These are phyloP conservation scores for Diaporthe eres DNA, from an alignment of 2,329 filamentous ascomycete species.

Conservation along the genomic window DNA sequence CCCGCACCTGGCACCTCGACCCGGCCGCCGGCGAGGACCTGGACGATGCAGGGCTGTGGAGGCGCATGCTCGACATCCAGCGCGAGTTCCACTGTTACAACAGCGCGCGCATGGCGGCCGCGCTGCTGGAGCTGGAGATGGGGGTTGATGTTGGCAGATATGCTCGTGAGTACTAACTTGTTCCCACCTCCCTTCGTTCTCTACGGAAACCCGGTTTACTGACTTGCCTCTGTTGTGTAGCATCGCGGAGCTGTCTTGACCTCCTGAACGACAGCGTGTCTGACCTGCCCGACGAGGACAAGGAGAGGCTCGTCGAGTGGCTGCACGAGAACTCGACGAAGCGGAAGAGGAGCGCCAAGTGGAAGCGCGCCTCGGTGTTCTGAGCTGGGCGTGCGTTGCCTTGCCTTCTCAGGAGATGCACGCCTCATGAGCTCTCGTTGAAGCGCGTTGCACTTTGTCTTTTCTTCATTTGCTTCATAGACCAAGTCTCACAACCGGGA, in stretches of 20 bases:
- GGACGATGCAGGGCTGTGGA: constrained; percentile 57
- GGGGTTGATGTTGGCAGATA: constrained; percentile 51
- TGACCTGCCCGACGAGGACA: constrained; percentile 47
- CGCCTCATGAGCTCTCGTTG: background rate
- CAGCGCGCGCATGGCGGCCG: constrained; percentile 59
- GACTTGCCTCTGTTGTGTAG: constrained; percentile 37
- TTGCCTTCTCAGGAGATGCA: background rate
- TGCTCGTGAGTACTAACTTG: constrained; percentile 52
- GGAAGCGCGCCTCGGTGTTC: constrained; percentile 30
- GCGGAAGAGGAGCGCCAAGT: constrained; percentile 35
- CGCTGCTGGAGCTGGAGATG: constrained; percentile 54
- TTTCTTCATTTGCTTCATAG: background rate
- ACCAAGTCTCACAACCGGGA: background rate
- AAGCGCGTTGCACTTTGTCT: background rate
- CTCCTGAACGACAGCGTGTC: constrained; percentile 51
- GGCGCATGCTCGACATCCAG: constrained; percentile 59
- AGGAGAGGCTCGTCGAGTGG: constrained; percentile 45
- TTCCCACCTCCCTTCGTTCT: background rate
- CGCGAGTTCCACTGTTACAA: constrained; percentile 59
- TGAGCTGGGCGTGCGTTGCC: background rate
- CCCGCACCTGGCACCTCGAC: constrained; percentile 41
- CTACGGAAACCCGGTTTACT: background rate
- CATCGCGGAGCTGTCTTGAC: constrained; percentile 50
- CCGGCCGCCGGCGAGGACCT: constrained; percentile 48
- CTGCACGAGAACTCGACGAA: constrained; percentile 35